phyloP scores from a whole-genome alignment of 2,329 filamentous ascomycete species.

The Aspergillus aculeatus region DNA sequence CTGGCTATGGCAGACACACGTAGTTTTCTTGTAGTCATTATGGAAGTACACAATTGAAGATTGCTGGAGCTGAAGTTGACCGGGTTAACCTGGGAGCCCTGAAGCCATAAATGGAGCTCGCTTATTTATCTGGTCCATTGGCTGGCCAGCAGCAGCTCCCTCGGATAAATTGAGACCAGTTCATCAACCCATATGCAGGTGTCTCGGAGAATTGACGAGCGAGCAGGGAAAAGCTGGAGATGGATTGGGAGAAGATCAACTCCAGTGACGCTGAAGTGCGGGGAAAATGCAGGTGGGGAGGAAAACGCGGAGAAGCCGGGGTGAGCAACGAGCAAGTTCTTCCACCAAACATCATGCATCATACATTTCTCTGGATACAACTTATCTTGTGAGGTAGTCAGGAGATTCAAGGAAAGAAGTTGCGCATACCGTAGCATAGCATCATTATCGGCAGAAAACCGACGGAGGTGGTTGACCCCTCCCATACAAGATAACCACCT shows the following conservation, averaged over 20 bases:
- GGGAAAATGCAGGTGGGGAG: neutral
- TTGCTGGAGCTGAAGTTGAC: neutral
- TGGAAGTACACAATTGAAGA: neutral
- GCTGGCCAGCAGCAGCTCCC: neutral
- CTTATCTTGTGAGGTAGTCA: too few relatives aligned
- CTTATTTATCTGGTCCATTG: neutral
- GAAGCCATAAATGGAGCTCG: neutral
- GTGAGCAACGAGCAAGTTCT: neutral
- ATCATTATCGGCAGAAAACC: too few relatives aligned
- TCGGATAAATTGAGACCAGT: slow-evolving; percentile 2
- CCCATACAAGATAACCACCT: too few relatives aligned
- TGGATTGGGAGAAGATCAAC: slow-evolving; percentile 3
- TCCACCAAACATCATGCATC: slow-evolving; percentile 2
- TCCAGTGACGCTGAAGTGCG: neutral
- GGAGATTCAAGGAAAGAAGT: too few relatives aligned
- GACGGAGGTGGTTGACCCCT: too few relatives aligned
- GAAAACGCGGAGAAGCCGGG: neutral
- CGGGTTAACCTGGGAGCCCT: neutral
- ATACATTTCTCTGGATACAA: too few relatives aligned
- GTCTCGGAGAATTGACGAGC: neutral
- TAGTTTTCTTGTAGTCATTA: neutral
- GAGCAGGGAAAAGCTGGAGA: neutral
- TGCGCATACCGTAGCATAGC: too few relatives aligned
- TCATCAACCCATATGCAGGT: neutral
- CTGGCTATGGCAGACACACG: neutral